Evolutionary conservation across 257 asterid species (phyloP).

Genomic region (Solanum phureja): DNA sequence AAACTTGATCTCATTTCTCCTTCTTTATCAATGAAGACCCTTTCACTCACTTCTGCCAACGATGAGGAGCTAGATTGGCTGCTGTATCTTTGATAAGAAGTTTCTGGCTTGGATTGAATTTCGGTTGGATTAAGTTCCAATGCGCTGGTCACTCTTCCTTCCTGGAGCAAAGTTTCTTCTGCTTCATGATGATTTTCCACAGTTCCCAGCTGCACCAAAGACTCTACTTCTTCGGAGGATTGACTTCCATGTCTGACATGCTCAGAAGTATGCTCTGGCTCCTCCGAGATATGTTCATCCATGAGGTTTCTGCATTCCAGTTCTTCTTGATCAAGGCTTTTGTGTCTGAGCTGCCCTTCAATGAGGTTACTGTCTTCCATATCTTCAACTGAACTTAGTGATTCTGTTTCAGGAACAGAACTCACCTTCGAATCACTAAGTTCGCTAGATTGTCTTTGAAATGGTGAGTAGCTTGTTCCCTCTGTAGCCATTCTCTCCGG

Average conservation of each 20-base stretch:
- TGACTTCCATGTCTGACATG: constrained; percentile 57
- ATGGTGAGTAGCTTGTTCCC: constrained; percentile 45
- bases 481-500: constrained; percentile 41
- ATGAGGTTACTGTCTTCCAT: constrained; percentile 21
- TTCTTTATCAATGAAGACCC: constrained; percentile 20
- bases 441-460: constrained; percentile 63
- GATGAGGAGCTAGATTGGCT: constrained; percentile 59
- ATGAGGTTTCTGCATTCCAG: constrained; percentile 4
- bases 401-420: constrained; percentile 69
- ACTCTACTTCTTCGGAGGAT: constrained; percentile 45
- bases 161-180: neutral
- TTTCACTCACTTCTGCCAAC: constrained; percentile 44
- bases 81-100: constrained; percentile 10
- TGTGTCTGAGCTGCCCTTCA: constrained; percentile 19
- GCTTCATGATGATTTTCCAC: neutral
- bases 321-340: neutral
- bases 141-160: neutral
- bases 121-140: constrained; percentile 7
- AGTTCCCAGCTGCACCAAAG: neutral
- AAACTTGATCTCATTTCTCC: constrained; percentile 25
- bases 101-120: constrained; percentile 2
- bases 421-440: constrained; percentile 76
- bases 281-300: constrained; percentile 23
- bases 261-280: constrained; percentile 30
- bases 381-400: constrained; percentile 54